These are phyloP conservation scores for Diaporthe eres DNA, from an alignment of 2,329 filamentous ascomycete genomes.

Conservation along the genomic window DNA sequence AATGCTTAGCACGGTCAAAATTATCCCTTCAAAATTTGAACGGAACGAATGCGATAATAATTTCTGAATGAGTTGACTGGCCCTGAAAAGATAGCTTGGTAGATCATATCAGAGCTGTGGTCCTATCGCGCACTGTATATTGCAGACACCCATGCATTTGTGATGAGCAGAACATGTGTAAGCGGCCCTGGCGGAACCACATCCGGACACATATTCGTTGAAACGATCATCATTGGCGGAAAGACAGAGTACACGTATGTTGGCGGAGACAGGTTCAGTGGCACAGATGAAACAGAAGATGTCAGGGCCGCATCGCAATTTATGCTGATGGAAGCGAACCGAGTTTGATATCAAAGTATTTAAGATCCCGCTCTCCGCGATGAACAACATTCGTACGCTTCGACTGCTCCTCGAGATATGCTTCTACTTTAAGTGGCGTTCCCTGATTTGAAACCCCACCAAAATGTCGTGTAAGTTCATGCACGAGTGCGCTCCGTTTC, in stretches of 20 bases:
- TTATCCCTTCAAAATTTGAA: not conserved
- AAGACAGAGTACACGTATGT: not conserved
- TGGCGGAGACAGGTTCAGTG: not conserved
- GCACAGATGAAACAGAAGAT: constrained; percentile 15
- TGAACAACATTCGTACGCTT: accelerated
- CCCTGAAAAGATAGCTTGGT: not conserved
- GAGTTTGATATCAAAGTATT: not conserved
- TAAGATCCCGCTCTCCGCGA: not conserved
- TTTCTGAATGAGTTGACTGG: not conserved
- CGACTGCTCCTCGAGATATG: not conserved
- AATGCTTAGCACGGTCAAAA: not conserved
- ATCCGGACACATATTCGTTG: not conserved
- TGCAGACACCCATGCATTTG: not conserved
- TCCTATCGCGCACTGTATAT: not conserved
- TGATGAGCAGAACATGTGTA: constrained; percentile 5
- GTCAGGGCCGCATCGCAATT: not conserved
- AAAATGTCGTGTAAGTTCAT: constrained; percentile 8
- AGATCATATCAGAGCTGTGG: not conserved
- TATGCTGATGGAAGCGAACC: not conserved
- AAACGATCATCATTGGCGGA: not conserved
- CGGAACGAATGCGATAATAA: not conserved
- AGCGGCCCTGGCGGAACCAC: not conserved
- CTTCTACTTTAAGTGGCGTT: not conserved
- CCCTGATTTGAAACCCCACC: not conserved
- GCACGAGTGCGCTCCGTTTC: not conserved